phyloP scores from a whole-genome alignment of 1,284 basidiomycete species.

The Irpex sp. region DNA sequence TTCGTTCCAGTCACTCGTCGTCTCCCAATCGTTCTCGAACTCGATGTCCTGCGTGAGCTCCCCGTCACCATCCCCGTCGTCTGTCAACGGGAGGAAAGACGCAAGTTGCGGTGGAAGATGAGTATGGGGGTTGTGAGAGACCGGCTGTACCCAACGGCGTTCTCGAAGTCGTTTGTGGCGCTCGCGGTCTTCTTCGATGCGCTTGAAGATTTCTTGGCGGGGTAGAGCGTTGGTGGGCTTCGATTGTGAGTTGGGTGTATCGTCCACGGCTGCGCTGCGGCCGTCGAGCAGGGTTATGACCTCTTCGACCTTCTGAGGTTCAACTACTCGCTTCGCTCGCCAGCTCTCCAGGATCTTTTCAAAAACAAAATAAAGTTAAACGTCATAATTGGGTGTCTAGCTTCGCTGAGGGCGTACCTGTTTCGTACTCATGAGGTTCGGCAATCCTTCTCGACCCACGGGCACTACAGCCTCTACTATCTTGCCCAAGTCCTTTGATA shows the following conservation, averaged over 20 bases:
- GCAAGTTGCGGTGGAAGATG: slow-evolving; percentile 47
- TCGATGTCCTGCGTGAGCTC: slow-evolving; percentile 76
- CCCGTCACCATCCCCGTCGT: slow-evolving; percentile 39
- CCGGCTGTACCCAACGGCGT: slow-evolving; percentile 88
- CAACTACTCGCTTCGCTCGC: slow-evolving; percentile 82
- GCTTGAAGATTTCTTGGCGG: slow-evolving; percentile 72
- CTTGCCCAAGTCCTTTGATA: slow-evolving; percentile 67
- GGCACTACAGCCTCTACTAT: slow-evolving; percentile 86
- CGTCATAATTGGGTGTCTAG: not conserved
- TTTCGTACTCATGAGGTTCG: slow-evolving; percentile 82
- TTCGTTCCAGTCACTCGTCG: slow-evolving; percentile 84
- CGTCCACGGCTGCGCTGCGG: slow-evolving; percentile 35
- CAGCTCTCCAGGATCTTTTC: slow-evolving; percentile 82
- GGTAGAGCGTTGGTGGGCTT: slow-evolving; percentile 39
- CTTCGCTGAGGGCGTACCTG: slow-evolving; percentile 50
- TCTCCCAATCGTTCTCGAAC: slow-evolving; percentile 93
- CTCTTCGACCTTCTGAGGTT: slow-evolving; percentile 71
- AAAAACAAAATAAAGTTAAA: not conserved
- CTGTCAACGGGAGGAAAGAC: slow-evolving; percentile 55
- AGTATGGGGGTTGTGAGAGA: slow-evolving; percentile 44
- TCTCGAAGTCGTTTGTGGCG: slow-evolving; percentile 92
- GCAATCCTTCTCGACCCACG: slow-evolving; percentile 73
- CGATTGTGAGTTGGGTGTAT: slow-evolving; percentile 22
- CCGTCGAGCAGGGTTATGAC: slow-evolving; percentile 48
- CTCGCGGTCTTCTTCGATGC: slow-evolving; percentile 94